Conservation (phyloP, 2,329 filamentous ascomycete species). For the Alternaria angustiovoidea region DNA sequence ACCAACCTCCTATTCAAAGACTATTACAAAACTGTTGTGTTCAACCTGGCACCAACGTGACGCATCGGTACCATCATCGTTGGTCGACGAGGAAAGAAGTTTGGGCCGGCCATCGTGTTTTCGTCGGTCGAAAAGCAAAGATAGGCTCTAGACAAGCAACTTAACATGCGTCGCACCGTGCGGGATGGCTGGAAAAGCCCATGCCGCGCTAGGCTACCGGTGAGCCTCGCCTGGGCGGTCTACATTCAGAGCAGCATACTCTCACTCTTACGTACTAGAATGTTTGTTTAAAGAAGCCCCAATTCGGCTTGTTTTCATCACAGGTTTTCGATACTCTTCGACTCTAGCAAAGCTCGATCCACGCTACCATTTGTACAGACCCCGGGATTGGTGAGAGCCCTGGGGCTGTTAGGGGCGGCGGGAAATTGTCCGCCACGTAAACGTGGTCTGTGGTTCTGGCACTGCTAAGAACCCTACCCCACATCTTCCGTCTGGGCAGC, state of each 20-base stretch:
- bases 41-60: no score
- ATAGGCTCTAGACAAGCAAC: neutral
- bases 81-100: neutral
- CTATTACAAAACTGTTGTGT: accelerated
- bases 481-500: slow-evolving; percentile 6
- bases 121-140: neutral
- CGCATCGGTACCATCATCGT: neutral
- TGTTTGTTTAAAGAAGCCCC: neutral
- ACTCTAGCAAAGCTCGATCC: no score
- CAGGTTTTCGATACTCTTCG: no score
- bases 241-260: neutral
- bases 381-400: neutral
- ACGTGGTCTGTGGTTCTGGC: neutral
- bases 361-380: no score
- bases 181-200: neutral
- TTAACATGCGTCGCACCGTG: neutral
- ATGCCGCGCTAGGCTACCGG: neutral
- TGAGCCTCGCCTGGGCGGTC: neutral
- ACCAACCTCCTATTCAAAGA: no score
- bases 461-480: neutral
- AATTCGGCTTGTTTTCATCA: accelerated
- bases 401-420: neutral
- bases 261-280: neutral
- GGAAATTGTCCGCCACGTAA: slow-evolving; percentile 2
- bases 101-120: neutral